Base-by-base conservation (phyloP, 768 basidiomycete species). In the Boletus edulis region DNA sequence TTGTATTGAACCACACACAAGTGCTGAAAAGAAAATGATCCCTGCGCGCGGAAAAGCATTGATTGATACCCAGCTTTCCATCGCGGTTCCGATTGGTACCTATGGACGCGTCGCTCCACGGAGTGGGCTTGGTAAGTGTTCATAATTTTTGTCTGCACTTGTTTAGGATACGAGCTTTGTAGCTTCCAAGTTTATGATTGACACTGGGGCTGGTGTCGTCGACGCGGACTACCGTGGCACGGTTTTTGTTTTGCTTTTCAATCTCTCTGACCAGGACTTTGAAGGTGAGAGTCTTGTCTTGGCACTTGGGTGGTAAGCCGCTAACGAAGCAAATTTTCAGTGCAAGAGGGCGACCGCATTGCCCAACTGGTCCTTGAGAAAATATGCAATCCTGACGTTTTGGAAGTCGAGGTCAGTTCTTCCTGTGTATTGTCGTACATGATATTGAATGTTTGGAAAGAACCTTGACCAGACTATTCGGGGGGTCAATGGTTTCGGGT, bases 161-260 rank as follows among this genome's bases (percentile, higher is more conserved):
- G 37, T 40, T 46, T 47, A 9, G 51, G 27, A 49, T 17, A 22
- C 51, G 27, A 46, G 29, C 55, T 15, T 40, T 58, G 17, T 58
- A 97, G 97, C 97, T 18, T 90, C 91, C 15, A 99, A 99, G 68
- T 94, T 92, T 71, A 94, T 93, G 85, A 98, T 98, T 55, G 91
- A 95, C 67, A 98, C 96, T 1, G 97, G 97, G 2, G 97, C 97
- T 12, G 97, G 96, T 20, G 97, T 99, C 8, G 83, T 99, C 48
- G 97, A 99, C 59, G 91, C 93, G 8, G 97, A 99, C 70, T 98
- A 99, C 72, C 81, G 97, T 50, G 97, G 97, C 20, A 76, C 85
- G 13, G 83, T 99, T 44, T 94, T 88, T 66, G 91, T 98, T 35
- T 78, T 99, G 29, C 78, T 99, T 42, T 98, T 93, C 82, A 98